These are phyloP conservation scores for Hypoxylon sp. DNA, from an alignment of 2,329 filamentous ascomycete genomes.

Conservation along the genomic window DNA sequence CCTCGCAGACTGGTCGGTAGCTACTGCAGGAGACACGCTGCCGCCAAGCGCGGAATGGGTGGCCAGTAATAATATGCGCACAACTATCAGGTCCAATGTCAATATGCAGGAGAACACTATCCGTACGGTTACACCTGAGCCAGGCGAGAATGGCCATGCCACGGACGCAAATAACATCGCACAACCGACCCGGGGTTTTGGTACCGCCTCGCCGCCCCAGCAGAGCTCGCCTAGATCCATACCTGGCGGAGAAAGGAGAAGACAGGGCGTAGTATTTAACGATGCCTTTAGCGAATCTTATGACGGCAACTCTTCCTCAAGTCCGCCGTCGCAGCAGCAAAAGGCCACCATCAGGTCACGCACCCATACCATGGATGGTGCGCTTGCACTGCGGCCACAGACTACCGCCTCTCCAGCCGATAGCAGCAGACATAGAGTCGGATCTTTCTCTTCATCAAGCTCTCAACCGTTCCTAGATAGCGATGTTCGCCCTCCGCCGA, in stretches of 20 bases:
- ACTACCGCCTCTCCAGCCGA: slow-evolving; percentile 60
- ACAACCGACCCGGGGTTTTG: slow-evolving; percentile 54
- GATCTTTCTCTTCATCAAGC: slow-evolving; percentile 77
- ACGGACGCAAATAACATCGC: slow-evolving; percentile 46
- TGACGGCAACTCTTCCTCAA: slow-evolving; percentile 63
- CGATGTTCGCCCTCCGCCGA: slow-evolving; percentile 59
- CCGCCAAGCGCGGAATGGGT: slow-evolving; percentile 46
- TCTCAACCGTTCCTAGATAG: slow-evolving; percentile 67
- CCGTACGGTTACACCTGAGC: slow-evolving; percentile 77
- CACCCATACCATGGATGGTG: slow-evolving; percentile 72
- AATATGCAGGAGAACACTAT: slow-evolving; percentile 62
- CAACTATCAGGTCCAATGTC: slow-evolving; percentile 51
- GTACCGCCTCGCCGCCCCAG: slow-evolving; percentile 60
- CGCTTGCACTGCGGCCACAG: slow-evolving; percentile 62
- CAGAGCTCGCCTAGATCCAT: slow-evolving; percentile 64
- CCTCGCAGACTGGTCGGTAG: slow-evolving; percentile 55
- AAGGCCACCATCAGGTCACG: slow-evolving; percentile 64
- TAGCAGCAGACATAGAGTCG: slow-evolving; percentile 75
- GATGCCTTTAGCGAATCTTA: slow-evolving; percentile 68
- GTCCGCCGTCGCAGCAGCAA: slow-evolving; percentile 56
- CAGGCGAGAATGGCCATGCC: slow-evolving; percentile 55
- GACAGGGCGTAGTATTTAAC: slow-evolving; percentile 74
- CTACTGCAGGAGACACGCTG: slow-evolving; percentile 51
- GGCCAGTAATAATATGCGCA: slow-evolving; percentile 45
- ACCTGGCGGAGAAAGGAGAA: slow-evolving; percentile 62